phyloP scores from a whole-genome alignment of 140 eudicot species.

The Erigeron philadelphicus region DNA sequence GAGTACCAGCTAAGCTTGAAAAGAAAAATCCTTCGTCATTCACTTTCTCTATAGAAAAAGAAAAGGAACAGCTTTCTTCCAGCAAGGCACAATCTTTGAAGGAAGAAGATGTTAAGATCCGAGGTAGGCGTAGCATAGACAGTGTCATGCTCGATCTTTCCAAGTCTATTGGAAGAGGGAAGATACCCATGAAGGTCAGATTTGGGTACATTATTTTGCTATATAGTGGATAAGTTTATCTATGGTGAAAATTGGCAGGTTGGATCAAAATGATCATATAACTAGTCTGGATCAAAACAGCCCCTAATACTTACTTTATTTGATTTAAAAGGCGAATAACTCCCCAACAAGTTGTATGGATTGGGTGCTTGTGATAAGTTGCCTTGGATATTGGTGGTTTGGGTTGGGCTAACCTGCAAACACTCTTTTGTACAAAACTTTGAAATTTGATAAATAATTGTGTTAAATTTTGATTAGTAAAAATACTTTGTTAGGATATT shows the following conservation, averaged over 20 bases:
- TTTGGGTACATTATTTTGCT: constrained; percentile 14
- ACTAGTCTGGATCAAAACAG: not conserved
- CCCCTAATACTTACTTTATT: no score
- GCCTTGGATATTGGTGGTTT: not conserved
- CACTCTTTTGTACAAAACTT: not conserved
- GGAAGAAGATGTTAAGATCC: constrained; percentile 38
- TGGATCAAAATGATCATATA: not conserved
- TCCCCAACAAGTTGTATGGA: no score
- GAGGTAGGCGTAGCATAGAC: constrained; percentile 48
- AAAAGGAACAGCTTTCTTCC: constrained; percentile 33
- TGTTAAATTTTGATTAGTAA: not conserved
- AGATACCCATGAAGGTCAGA: constrained; percentile 77
- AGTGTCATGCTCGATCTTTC: constrained; percentile 66
- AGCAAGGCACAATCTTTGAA: constrained; percentile 34
- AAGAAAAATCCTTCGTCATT: constrained; percentile 57
- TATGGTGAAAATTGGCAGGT: not conserved
- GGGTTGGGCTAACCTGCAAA: not conserved
- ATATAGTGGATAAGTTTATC: constrained; percentile 1
- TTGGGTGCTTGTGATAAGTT: no score
- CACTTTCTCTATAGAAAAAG: constrained; percentile 62
- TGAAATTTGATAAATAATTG: not conserved
- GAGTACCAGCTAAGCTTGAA: constrained; percentile 79
- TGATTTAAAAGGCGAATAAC: no score
- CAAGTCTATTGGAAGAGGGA: constrained; percentile 56
- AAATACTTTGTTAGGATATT: not conserved